These are phyloP conservation scores for Ceratobasidium sp. DNA, from an alignment of 1,284 basidiomycete genomes.

Conservation along the genomic window DNA sequence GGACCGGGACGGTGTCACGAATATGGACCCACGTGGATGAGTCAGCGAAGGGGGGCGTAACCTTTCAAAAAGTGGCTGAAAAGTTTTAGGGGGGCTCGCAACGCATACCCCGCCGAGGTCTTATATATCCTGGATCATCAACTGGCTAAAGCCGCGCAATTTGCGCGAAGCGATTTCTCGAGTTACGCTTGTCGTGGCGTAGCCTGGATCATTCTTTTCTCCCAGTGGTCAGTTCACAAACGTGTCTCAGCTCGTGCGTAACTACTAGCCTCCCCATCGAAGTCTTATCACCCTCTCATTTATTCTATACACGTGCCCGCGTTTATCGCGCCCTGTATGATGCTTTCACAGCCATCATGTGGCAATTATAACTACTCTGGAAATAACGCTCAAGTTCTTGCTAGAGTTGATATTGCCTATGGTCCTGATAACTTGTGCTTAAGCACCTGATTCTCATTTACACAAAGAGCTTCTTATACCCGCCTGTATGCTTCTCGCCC, in stretches of 20 bases:
- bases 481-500: constrained; percentile 18
- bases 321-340: constrained; percentile 15
- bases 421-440: constrained; percentile 32
- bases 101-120: background rate
- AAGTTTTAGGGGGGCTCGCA: background rate
- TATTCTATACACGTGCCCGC: constrained; percentile 33
- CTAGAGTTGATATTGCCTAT: constrained; percentile 18
- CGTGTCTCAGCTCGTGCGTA: constrained; percentile 42
- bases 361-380: constrained; percentile 24
- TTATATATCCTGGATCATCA: constrained; percentile 31
- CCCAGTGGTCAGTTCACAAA: constrained; percentile 45
- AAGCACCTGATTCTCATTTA: constrained; percentile 13
- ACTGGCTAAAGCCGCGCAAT: constrained; percentile 21
- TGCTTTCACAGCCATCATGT: constrained; percentile 4
- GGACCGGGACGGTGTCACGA: background rate
- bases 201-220: constrained; percentile 31
- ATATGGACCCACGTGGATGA: constrained; percentile 36
- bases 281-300: constrained; percentile 9
- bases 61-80: constrained; percentile 8
- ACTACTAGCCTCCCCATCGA: background rate
- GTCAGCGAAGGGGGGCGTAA: constrained; percentile 19
- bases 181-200: constrained; percentile 42
- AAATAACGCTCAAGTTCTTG: constrained; percentile 4
- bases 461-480: background rate
- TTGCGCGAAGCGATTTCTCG: constrained; percentile 38